Evolutionary conservation across 2,329 filamentous ascomycete genomes (phyloP), one percentile per base, ranked within the genome.

Genomic region (Cadophora malorum): DNA sequence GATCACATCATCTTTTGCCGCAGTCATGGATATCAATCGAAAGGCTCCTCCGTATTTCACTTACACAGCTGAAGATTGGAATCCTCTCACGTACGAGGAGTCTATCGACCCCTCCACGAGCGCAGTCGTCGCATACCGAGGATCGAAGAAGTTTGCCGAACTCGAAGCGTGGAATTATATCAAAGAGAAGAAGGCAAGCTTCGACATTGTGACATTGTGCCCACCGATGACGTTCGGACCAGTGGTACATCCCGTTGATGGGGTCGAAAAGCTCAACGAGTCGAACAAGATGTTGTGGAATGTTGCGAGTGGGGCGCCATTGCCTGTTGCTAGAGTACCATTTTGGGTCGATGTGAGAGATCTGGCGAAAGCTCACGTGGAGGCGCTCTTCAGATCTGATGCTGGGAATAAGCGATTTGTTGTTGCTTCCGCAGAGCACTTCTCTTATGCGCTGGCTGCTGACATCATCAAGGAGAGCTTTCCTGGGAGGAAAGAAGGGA

Each of bases 271-370:
- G 3, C 81, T 93, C 70, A 93, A 93, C 79, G 91, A 89, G 1
- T 91, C 89, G 14, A 93, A 93, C 76, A 83, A 88, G 72, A 85
- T 88, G 45, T 83, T 93, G 67, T 81, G 86, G n/a, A 83, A 89
- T 68, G 79, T 91, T 55, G 82, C 89, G 23, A 84, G 82, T 19
- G 91, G 90, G 7, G 84, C 85, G 66, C n/a, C 82, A 31, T 81
- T 90, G 16, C 81, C 84, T 0, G 63, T 65, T 25, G 58, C 59
- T 16, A 58, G 58, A 25, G 59, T 66, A 3, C 87, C 82, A 73
- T 84, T 82, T 76, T 90, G 86, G 79, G 86, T 90, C 3, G 84
- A 86, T 70, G 84, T 86, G 25, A 80, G 83, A 14, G 84, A 91
- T 72, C 84, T 91, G 0, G 89, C 88, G 0, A 76, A 83, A 10